Percentiles rank a stretch among this genome's conserved stretches.
These are phyloP conservation scores for Aurifilum marmelostoma DNA, from an alignment of 2,329 filamentous ascomycete genomes.

Conservation along the genomic window DNA sequence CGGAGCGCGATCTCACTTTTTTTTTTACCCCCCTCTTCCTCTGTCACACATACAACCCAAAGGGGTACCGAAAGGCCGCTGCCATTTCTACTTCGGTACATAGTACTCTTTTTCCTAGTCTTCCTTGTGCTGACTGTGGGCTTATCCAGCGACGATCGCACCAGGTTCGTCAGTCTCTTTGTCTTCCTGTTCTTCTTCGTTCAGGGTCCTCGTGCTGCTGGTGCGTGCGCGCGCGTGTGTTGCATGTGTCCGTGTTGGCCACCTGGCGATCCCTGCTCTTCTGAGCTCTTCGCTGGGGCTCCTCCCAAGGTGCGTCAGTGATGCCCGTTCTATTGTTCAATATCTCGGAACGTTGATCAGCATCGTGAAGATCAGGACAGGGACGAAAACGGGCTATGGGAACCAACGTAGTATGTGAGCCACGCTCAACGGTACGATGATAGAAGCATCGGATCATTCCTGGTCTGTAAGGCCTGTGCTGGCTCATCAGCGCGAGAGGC, in stretches of 20 bases:
- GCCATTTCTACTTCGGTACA: constrained; percentile 3
- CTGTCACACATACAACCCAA: not conserved
- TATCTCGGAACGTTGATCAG: not conserved
- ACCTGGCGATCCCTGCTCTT: not conserved
- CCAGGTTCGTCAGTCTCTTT: not conserved
- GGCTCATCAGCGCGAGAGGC: not conserved
- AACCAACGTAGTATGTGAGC: not conserved
- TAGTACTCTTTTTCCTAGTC: not conserved
- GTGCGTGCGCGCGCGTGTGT: too few relatives aligned
- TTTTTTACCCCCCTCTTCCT: not conserved
- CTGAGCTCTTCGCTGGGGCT: not conserved
- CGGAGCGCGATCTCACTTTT: not conserved
- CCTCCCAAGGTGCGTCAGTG: not conserved
- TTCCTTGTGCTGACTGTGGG: not conserved
- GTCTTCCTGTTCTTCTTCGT: not conserved
- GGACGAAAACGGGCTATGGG: too few relatives aligned
- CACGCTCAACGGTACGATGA: not conserved
- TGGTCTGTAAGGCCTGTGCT: too few relatives aligned
- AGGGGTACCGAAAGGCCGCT: constrained; percentile 13
- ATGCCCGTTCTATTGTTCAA: not conserved
- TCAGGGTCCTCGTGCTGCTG: not conserved
- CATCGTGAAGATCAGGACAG: not conserved
- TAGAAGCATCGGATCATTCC: not conserved
- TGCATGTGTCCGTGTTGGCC: not conserved
- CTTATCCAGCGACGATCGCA: not conserved